Base-by-base conservation (phyloP, 2,329 filamentous ascomycete genomes). In the Escovopsis sp. region DNA sequence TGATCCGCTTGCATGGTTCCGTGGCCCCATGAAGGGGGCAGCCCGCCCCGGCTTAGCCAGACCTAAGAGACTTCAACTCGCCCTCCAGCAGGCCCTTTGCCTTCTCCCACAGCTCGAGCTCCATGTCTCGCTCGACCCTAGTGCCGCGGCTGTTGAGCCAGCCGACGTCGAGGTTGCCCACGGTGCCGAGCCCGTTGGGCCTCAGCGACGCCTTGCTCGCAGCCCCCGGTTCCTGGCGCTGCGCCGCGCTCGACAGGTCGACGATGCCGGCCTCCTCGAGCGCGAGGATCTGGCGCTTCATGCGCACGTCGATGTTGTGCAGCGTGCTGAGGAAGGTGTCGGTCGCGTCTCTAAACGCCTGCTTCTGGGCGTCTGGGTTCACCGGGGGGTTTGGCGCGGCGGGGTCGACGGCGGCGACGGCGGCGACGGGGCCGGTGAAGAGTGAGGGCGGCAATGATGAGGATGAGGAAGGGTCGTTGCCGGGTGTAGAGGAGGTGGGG, bases 81-180 rank as follows among this genome's bases (percentile, higher is more conserved):
- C 49, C 52, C 39, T 61, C 52, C 31, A 64, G 41, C 18, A 61
- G 51, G 10, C 46, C 49, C 37, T 53, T 55, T 12, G 57, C 56
- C 36, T 55, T 57, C 5, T 41, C 66, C 74, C 88, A 79, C 31
- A 93, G 60, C 58, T 94, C 84, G 2, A 72, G 72, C 51, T 92
- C 85, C 67, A 88, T 90, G 43, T 84, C 79, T 48, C 77, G 72
- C 38, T 83, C 83, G 16, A 92, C 81, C 42, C 79, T 79, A 43
- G 82, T 79, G 41, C 82, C 84, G 38, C 84, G 71, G 48, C 83
- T 87, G 52, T 94, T 96, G 47, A 96, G 58, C 73, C 82, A 88
- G 23, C 87, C 87, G 12, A 92, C 78, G 51, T 94, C 87, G 35
- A 94, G 63, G 19, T 60, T 62, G 9, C 70, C 71, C 25, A 74